Conservation (phyloP, 495 filamentous ascomycete genomes). For the Astrocystis sublimbata region DNA sequence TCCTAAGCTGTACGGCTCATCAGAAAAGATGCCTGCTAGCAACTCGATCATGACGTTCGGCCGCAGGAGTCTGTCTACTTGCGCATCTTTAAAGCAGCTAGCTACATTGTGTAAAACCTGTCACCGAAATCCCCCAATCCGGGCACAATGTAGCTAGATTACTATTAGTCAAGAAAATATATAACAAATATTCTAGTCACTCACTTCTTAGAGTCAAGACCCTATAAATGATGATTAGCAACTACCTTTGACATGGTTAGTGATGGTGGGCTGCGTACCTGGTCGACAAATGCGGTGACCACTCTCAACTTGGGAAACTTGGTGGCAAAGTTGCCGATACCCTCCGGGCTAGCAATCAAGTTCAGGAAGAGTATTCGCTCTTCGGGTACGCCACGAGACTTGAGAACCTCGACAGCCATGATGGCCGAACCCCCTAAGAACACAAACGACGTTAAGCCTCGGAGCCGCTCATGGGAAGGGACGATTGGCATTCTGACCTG, state of each 20-base stretch:
- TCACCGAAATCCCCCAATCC: constrained; percentile 97
- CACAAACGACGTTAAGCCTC: constrained; percentile 11
- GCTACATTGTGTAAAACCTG: constrained; percentile 90
- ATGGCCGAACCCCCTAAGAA: constrained; percentile 83
- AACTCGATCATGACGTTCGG: not conserved
- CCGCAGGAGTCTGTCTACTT: not conserved
- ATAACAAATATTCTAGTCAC: constrained; percentile 21
- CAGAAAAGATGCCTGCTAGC: not conserved
- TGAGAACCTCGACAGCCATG: constrained; percentile 92
- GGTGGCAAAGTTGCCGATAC: constrained; percentile 84
- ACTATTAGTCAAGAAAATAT: constrained; percentile 26
- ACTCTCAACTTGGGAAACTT: constrained; percentile 90
- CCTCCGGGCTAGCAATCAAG: constrained; percentile 91
- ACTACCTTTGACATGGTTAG: not conserved
- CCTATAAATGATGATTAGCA: constrained; percentile 45
- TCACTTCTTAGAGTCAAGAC: constrained; percentile 95
- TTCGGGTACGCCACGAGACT: constrained; percentile 85
- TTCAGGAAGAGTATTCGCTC: constrained; percentile 95
- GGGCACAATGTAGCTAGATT: constrained; percentile 85
- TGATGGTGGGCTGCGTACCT: constrained; percentile 39
- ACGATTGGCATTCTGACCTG: constrained; percentile 58
- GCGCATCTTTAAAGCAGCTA: not conserved
- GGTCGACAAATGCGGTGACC: constrained; percentile 95
- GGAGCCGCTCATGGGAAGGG: constrained; percentile 10
- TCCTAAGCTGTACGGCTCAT: not conserved